Evolutionary conservation across 352 stramenopile genomes (phyloP).

Genomic region (Pythium insidiosum): DNA sequence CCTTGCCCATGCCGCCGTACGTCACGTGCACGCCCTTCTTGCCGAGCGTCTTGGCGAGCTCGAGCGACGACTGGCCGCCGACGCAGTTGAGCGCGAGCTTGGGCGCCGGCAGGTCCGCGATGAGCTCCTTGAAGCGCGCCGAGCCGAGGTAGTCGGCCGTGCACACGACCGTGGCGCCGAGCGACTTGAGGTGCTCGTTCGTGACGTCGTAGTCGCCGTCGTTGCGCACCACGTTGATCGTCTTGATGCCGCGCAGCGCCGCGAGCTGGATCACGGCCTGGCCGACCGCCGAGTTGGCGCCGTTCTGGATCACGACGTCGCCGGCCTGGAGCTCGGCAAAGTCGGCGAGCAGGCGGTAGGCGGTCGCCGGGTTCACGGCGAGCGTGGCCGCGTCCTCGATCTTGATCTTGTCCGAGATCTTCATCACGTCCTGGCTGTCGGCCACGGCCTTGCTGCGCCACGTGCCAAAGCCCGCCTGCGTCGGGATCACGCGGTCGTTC

Average conservation of each 20-base stretch:
- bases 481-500: slow-evolving; percentile 83
- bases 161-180: slow-evolving; percentile 71
- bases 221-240: slow-evolving; percentile 86
- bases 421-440: slow-evolving; percentile 52
- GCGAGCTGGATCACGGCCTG: slow-evolving; percentile 86
- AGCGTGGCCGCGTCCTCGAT: slow-evolving; percentile 80
- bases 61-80: slow-evolving; percentile 55
- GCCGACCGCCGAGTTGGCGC: slow-evolving; percentile 81
- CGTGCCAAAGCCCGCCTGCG: slow-evolving; percentile 58
- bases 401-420: slow-evolving; percentile 79
- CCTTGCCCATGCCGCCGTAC: slow-evolving; percentile 77
- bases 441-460: slow-evolving; percentile 70
- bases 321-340: slow-evolving; percentile 69
- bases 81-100: slow-evolving; percentile 84
- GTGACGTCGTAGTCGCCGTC: slow-evolving; percentile 73
- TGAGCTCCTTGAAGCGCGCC: slow-evolving; percentile 80
- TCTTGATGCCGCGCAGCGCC: slow-evolving; percentile 81
- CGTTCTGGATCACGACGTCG: slow-evolving; percentile 89
- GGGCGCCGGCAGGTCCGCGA: slow-evolving; percentile 70
- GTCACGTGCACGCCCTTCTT: slow-evolving; percentile 78
- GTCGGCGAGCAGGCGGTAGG: slow-evolving; percentile 82
- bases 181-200: slow-evolving; percentile 68
- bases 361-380: slow-evolving; percentile 76
- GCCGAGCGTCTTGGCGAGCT: slow-evolving; percentile 57
- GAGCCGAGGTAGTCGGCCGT: slow-evolving; percentile 65